Evolutionary conservation across 192 early-diverging fungal genomes (phyloP), one percentile per base, ranked within the genome.

Genomic region (Allomyces macrogynus): DNA sequence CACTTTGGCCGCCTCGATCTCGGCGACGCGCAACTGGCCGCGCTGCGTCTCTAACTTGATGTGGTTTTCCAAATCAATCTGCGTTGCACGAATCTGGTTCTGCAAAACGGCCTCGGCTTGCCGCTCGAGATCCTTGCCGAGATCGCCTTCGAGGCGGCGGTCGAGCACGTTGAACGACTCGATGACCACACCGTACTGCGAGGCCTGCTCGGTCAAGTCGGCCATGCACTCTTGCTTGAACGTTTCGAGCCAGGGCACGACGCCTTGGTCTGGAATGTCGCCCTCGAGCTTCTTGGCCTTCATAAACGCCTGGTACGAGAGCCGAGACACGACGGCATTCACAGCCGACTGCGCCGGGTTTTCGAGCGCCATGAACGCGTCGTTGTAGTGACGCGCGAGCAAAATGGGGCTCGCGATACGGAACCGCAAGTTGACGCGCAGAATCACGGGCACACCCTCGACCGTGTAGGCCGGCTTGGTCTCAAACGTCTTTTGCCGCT

Each of bases 331-430:
- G 10, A 78, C 74, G 18, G 65, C 24, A 61, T 78, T 78, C 42
- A 78, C 77, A 8, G 74, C 74, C 18, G 75, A 75, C 64, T 78
- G 77, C 18, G 77, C 73, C 0, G 77, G 77, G 62, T 77, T 78
- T 3, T 43, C 66, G 10, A 78, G 70, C 10, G 77, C 77, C 62
- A 24, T 49, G 63, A 78, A 74, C 7, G 77, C 68, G 61, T 74
- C 75, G 18, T 78, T 68, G 70, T 78, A 78, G 64, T 71, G 72
- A 5, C 60, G 43, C 4, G 77, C 74, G 25, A 78, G 66, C 5
- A 73, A 63, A 23, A 77, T 43, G 0, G 77, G 75, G 63, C 77
- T 73, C n/a, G 66, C 63, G 4, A 78, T 68, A 27, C 71, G 61
- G 71, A 75, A 78, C n/a, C 77, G 67, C 22, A 78, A 40, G 61